phyloP scores from a whole-genome alignment of 2,329 filamentous ascomycete genomes.

The Geosmithia flava region DNA sequence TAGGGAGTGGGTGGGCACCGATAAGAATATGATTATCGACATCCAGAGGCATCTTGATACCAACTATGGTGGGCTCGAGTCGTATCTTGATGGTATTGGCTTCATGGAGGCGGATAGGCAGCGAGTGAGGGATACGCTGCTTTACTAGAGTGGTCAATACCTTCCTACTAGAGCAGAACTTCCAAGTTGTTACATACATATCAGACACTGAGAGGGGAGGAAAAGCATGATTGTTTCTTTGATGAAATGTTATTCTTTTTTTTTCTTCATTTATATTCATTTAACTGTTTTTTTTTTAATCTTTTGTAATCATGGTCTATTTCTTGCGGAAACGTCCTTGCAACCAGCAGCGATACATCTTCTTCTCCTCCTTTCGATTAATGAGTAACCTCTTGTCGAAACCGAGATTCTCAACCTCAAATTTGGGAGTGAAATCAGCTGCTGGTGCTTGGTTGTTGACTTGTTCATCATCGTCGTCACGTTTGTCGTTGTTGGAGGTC shows the following conservation, averaged over 20 bases:
- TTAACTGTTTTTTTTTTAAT: constrained; percentile 2
- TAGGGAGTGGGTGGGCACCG: constrained; percentile 60
- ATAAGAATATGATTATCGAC: constrained; percentile 47
- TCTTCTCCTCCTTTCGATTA: constrained; percentile 78
- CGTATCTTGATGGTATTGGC: constrained; percentile 54
- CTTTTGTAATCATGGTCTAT: constrained; percentile 18
- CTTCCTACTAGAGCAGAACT: too few relatives aligned
- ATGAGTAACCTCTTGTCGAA: constrained; percentile 83
- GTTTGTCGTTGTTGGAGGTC: background rate
- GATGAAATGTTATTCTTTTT: background rate
- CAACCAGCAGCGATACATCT: constrained; percentile 98
- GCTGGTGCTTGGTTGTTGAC: too few relatives aligned
- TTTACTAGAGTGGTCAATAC: constrained; percentile 23
- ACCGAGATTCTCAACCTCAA: constrained; percentile 68
- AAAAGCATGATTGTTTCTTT: too few relatives aligned
- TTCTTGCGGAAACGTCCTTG: constrained; percentile 71
- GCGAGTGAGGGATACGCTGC: constrained; percentile 25
- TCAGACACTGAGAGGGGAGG: background rate
- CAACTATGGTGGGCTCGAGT: constrained; percentile 52
- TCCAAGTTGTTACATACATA: too few relatives aligned
- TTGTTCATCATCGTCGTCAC: constrained; percentile 6
- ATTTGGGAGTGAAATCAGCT: constrained; percentile 19
- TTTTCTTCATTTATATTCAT: background rate
- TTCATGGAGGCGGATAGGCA: constrained; percentile 31
- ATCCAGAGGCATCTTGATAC: constrained; percentile 45